Percentiles rank a stretch among this genome's conserved stretches.
Evolutionary conservation across 139 green algal species (phyloP).

Genomic region (Picochlorum sp.): DNA sequence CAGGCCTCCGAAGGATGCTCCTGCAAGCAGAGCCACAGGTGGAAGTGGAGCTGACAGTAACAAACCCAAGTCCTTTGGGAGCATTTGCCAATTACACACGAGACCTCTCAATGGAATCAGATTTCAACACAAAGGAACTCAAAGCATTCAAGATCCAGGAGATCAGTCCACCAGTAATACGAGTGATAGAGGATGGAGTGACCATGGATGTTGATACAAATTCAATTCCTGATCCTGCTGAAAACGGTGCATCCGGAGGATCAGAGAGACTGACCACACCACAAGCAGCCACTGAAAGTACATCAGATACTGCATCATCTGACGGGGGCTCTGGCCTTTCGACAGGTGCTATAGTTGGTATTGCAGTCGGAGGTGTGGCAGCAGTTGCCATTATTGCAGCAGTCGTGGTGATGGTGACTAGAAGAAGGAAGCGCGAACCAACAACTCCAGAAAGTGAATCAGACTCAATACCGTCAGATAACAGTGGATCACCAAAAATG

Average conservation of each 20-base stretch:
- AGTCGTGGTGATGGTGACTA: slow-evolving; percentile 1
- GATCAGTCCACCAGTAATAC: not conserved
- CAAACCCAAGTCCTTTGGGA: not conserved
- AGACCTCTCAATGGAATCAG: not conserved
- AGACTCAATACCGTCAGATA: not conserved
- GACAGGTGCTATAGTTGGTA: slow-evolving; percentile 13
- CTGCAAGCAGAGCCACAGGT: not conserved
- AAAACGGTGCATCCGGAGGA: not conserved
- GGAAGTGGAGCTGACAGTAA: not conserved
- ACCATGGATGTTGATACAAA: slow-evolving; percentile 8
- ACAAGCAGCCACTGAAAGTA: not conserved
- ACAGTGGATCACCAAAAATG: too few relatives aligned
- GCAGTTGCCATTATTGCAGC: not conserved
- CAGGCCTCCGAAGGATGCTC: not conserved
- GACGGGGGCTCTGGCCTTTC: not conserved
- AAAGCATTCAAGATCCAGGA: not conserved
- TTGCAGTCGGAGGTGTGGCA: slow-evolving; percentile 3
- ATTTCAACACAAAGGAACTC: not conserved
- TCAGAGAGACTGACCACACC: not conserved
- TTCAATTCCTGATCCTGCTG: not conserved
- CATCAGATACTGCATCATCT: not conserved
- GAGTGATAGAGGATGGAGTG: not conserved
- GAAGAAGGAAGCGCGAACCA: slow-evolving; percentile 1
- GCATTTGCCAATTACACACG: not conserved
- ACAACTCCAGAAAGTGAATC: not conserved